Evolutionary conservation across 768 basidiomycete species (phyloP), one percentile per base, ranked within the genome.

Genomic region (Grammothele lineata): DNA sequence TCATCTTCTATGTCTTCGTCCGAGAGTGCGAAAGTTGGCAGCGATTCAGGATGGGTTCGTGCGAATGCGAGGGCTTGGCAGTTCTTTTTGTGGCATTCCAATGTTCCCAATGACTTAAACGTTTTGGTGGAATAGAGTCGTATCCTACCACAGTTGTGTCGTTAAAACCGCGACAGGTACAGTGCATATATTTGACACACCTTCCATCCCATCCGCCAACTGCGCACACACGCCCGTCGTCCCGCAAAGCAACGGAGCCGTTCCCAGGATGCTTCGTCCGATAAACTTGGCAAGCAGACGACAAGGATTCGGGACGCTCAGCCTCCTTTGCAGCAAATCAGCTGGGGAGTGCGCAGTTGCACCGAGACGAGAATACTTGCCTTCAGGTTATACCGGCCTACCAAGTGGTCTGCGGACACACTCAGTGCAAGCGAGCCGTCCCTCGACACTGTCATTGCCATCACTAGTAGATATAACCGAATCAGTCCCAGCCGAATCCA

Each of bases 201-300:
- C 74, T 80, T 27, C 95, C 93, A 51, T 98, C 93, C 95, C 95
- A 97, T 0, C 93, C 92, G 2, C 87, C 94, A 2, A 93, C 71
- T 0, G 92, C 93, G 56, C 92, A 86, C 0, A 97, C 78, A 18
- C 77, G 76, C 0, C 83, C 90, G 54, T 88, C 84, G 27, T 79
- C 74, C 5, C 82, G 80, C 11, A 96, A 80, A 3, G 83, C 77
- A n/a, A 97, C 64, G 6, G 80, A 76, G 0, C 77, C 76, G 58
- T 92, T 92, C 3, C 93, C 92, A 0, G 89, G 80, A 52, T 89
- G 74, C 57, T 85, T 92, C 18, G 82, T 92, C 37, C 79, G 70
- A 54, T 78, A 65, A 14, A 73, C 57, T 19, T 59, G 62, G 36
- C 72, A 65, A 2, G 61, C 55, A 2, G 61, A 11, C 45, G 43